Evolutionary conservation across 352 stramenopile genomes (phyloP), one percentile per base, ranked within the genome.

Genomic region (Phytopythium vexans): DNA sequence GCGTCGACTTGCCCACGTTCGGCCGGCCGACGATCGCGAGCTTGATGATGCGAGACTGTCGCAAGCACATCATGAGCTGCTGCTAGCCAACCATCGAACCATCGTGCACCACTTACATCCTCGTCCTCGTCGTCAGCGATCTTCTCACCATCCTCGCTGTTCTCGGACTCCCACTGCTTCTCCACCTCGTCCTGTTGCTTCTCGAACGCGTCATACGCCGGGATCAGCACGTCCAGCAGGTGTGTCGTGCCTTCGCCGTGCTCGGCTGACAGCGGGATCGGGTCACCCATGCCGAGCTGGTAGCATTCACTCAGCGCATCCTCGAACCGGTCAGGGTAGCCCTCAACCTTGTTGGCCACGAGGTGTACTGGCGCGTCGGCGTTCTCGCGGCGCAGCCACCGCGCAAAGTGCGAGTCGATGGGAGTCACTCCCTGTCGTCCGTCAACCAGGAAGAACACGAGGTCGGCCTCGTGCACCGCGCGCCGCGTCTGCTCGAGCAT

Each of bases 361-460:
- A 91, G 39, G 48, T 93, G 83, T 31, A 93, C 68, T 0, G 78
- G 77, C 12, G 79, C 78, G 31, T 52, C 55, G 0, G 72, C 47
- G 57, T 93, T 83, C 47, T 89, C 78, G 38, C 64, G 66, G 6
- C 81, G 76, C 41, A 93, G 43, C 82, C 82, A 93, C 1, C 80
- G 68, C 54, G 80, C 72, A 56, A 93, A 93, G 59, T 93, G 79
- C 60, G 69, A 72, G 64, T 93, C 83, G 45, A 93, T 81, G 33
- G 77, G 76, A 47, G 83, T 93, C 45, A 93, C 67, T 1, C 83
- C 81, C 50, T 93, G 80, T 4, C 83, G 78, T 5, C 81, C 83
- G 52, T 93, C 83, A 16, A 93, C 70, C 15, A 93, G 56, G 51
- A 93, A 93, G 52, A 93, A 88, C 12, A 92, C 70, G 32, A 93